Percentiles rank a stretch among this genome's conserved stretches.
Evolutionary conservation across 305 asterid genomes (phyloP).

Genomic region (Coffea humblotiana): DNA sequence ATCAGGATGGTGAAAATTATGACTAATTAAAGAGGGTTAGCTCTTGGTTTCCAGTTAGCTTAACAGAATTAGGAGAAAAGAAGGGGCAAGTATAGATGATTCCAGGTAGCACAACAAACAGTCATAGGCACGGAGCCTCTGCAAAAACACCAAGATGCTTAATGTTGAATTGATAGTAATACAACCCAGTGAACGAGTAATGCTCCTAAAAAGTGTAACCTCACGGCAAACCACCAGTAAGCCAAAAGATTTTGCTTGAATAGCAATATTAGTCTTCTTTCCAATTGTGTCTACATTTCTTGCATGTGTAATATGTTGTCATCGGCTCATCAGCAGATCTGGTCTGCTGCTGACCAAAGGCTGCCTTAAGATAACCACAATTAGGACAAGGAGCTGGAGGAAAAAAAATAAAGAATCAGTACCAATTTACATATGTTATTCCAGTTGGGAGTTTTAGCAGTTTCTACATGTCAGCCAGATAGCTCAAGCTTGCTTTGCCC

Average conservation of each 20-base stretch:
- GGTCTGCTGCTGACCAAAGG: constrained; percentile 54
- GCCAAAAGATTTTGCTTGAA: not conserved
- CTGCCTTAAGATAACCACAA: constrained; percentile 50
- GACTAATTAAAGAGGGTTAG: not conserved
- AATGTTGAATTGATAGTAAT: not conserved
- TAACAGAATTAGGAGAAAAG: not conserved
- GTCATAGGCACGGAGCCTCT: not conserved
- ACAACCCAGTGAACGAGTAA: not conserved
- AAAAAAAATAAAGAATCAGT: not conserved
- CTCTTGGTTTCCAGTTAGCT: not conserved
- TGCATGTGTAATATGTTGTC: constrained; percentile 26
- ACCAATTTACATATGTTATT: not conserved
- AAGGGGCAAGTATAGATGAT: not conserved
- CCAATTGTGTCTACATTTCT: constrained; percentile 23
- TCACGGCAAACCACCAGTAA: too few relatives aligned
- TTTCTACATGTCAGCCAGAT: not conserved
- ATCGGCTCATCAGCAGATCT: constrained; percentile 80
- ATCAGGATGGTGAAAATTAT: not conserved
- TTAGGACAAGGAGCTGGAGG: constrained; percentile 55
- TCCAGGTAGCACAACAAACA: not conserved
- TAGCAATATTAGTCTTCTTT: constrained; percentile 18
- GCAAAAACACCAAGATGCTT: not conserved
- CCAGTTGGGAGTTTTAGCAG: too few relatives aligned
- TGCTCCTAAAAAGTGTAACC: not conserved
- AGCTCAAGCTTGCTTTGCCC: not conserved